Evolutionary conservation across 495 filamentous ascomycete genomes (phyloP), one percentile per base, ranked within the genome.

Genomic region (Penicillium salamii): DNA sequence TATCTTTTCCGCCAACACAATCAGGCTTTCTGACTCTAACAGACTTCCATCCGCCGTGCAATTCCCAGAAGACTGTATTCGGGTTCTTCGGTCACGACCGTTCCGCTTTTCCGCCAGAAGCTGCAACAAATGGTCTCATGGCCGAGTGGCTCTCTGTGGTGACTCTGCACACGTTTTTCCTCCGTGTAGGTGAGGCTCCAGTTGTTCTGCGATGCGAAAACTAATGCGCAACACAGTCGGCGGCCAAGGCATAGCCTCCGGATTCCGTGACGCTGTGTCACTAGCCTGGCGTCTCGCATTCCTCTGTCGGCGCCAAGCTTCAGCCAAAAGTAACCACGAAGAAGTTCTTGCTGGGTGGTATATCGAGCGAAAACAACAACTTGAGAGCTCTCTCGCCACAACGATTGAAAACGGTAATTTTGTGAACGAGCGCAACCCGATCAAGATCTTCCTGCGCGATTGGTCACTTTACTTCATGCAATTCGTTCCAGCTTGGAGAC

Each of bases 141-240:
- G 59, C 14, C 62, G 74, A 3, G 71, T 69, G 0, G 65, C 76
- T 40, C 59, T 82, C 7, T 74, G 72, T 34, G 78, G 78, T 9
- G 78, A 82, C 53, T 68, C 78, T 2, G 77, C 78, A 5, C 72
- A 82, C 43, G 78, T 80, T 1, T 82, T 82, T 44, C 78, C 78
- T 21, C 76, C 78, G 7, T 81, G 69, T 72, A 58, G 39, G 55
- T 52, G 7, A 21, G 15, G n/a, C n/a, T 23, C 17, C 1, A n/a
- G 3, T 3, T 19, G 7, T 2, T 9, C 7, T 18, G n/a, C 3
- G 12, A 5, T 7, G 15, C 19, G 8, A 33, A 42, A 36, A 12
- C 46, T 45, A 45, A 42, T 29, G 33, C 46, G 7, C 3, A 8
- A 12, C 26, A 12, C 36, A 71, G 66, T 82, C 46, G 78, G 72